These are phyloP conservation scores for Fonsecaea multimorphosa DNA, from an alignment of 2,329 filamentous ascomycete species.

Conservation along the genomic window DNA sequence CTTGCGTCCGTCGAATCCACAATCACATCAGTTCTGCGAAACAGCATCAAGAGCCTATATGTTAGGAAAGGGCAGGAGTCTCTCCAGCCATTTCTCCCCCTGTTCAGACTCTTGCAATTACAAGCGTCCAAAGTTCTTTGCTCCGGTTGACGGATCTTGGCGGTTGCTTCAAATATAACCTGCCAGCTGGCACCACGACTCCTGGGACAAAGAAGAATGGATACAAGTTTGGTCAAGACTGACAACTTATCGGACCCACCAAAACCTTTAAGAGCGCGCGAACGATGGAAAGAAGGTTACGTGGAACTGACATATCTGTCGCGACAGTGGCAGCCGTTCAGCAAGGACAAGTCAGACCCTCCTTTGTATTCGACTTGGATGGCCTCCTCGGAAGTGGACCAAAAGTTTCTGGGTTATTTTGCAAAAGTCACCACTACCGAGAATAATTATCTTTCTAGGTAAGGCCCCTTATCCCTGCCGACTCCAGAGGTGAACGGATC, in stretches of 20 bases:
- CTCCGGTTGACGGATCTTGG: constrained; percentile 21
- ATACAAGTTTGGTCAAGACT: constrained; percentile 10
- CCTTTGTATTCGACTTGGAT: constrained; percentile 61
- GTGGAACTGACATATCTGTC: constrained; percentile 44
- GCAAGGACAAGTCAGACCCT: constrained; percentile 39
- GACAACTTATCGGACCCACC: constrained; percentile 1
- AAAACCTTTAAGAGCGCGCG: constrained; percentile 8
- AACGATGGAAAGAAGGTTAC: constrained; percentile 32
- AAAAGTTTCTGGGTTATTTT: constrained; percentile 92
- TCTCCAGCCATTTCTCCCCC: background rate
- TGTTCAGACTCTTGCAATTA: background rate
- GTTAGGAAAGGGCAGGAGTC: background rate
- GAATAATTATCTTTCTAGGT: constrained; percentile 76
- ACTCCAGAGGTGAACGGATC: background rate
- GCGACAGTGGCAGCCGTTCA: constrained; percentile 40
- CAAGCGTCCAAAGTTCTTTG: constrained; percentile 14
- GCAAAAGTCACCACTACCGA: constrained; percentile 78
- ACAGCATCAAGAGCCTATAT: background rate
- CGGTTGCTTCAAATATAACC: constrained; percentile 11
- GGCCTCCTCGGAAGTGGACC: constrained; percentile 96
- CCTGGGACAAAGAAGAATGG: constrained; percentile 21
- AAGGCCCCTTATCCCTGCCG: constrained; percentile 9
- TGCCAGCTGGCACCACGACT: constrained; percentile 2
- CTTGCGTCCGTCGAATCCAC: background rate
- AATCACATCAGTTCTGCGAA: constrained; percentile 2